These are phyloP conservation scores for Alternaria infectoria DNA, from an alignment of 2,329 filamentous ascomycete species.

Conservation along the genomic window DNA sequence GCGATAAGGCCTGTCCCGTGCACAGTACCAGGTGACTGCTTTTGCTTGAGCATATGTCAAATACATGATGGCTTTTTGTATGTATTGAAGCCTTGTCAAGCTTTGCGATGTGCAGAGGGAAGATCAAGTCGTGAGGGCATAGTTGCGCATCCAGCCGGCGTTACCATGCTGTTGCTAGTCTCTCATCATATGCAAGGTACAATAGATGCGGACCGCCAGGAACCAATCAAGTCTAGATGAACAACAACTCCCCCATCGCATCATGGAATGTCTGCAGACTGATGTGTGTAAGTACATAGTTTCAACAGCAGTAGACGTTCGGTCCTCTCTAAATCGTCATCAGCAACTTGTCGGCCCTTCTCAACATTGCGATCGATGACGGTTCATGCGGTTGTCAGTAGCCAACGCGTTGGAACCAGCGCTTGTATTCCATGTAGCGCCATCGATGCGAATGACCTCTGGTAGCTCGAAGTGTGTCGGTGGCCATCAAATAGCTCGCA, in stretches of 20 bases:
- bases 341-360: background rate
- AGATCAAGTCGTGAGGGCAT: background rate
- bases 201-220: background rate
- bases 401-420: background rate
- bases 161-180: background rate
- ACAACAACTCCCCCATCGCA: background rate
- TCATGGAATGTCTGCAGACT: background rate
- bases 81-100: background rate
- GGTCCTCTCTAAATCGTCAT: background rate
- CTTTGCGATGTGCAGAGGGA: background rate
- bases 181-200: background rate
- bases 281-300: background rate
- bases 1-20: constrained; percentile 35
- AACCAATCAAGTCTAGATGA: background rate
- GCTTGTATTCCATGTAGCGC: background rate
- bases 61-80: background rate
- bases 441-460: background rate
- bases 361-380: background rate
- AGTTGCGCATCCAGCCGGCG: background rate
- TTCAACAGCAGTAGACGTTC: background rate
- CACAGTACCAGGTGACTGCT: constrained; percentile 7
- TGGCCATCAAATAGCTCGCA: background rate
- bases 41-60: background rate
- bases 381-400: background rate
- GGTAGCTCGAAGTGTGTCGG: background rate